Evolutionary conservation across 1,284 basidiomycete species (phyloP).

Genomic region (Cutaneotrichosporon cavernicola): DNA sequence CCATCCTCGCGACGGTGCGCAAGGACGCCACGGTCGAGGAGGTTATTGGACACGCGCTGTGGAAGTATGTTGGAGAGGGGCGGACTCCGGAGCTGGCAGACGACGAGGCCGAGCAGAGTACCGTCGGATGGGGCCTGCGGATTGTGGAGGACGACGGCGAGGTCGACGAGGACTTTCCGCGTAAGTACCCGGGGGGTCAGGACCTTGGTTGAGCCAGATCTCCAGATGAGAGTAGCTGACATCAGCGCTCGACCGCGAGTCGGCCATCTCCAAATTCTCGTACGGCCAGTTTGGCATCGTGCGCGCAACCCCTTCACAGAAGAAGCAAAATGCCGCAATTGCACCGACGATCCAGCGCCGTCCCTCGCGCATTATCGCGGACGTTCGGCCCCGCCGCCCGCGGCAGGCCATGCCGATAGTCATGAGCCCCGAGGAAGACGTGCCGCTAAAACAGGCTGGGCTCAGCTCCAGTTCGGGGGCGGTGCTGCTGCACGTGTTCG

Average conservation of each 20-base stretch:
- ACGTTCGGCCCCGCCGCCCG: slow-evolving; percentile 15
- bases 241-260: slow-evolving; percentile 85
- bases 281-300: slow-evolving; percentile 88
- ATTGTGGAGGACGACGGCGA: slow-evolving; percentile 97
- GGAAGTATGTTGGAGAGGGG: slow-evolving; percentile 84
- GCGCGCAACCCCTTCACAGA: slow-evolving; percentile 67
- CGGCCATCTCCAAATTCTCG: slow-evolving; percentile 82
- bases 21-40: slow-evolving; percentile 92
- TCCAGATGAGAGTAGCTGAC: background rate
- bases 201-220: too few relatives aligned
- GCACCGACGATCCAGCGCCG: slow-evolving; percentile 51
- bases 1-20: slow-evolving; percentile 63
- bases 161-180: slow-evolving; percentile 97
- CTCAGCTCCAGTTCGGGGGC: background rate
- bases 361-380: slow-evolving; percentile 44
- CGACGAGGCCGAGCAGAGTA: slow-evolving; percentile 61
- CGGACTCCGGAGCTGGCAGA: slow-evolving; percentile 66
- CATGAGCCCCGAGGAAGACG: slow-evolving; percentile 7
- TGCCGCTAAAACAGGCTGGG: slow-evolving; percentile 1
- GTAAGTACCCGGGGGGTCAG: slow-evolving; percentile 54
- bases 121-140: slow-evolving; percentile 88
- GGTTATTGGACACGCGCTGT: slow-evolving; percentile 88
- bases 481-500: slow-evolving; percentile 68
- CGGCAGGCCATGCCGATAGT: background rate
- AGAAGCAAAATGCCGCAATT: slow-evolving; percentile 77